Evolutionary conservation across 2,329 filamentous ascomycete species (phyloP).

Genomic region (Rhinocladiella mackenziei): DNA sequence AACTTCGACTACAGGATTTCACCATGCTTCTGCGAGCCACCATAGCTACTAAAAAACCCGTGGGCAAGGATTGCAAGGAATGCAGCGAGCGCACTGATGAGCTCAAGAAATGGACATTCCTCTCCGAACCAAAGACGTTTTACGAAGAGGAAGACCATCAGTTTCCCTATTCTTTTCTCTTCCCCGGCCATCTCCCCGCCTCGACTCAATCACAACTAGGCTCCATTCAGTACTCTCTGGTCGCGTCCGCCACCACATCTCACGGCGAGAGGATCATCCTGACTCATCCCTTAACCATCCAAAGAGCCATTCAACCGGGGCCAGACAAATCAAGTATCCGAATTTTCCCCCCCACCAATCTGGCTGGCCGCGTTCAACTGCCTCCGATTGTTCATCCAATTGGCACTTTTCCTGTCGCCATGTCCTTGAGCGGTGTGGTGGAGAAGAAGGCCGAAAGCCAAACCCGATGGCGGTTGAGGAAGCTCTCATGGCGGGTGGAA

Average conservation of each 20-base stretch:
- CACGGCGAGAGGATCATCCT: constrained; percentile 62
- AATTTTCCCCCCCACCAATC: constrained; percentile 93
- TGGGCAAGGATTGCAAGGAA: constrained; percentile 70
- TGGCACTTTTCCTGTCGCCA: constrained; percentile 71
- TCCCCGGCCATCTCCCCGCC: constrained; percentile 81
- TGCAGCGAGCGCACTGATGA: constrained; percentile 70
- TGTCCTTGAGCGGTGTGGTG: constrained; percentile 82
- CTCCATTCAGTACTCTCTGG: constrained; percentile 73
- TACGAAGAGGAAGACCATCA: constrained; percentile 58
- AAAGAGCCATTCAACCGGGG: constrained; percentile 74
- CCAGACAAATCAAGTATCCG: constrained; percentile 83
- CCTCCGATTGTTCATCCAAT: constrained; percentile 81
- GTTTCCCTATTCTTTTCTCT: constrained; percentile 84
- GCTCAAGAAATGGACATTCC: constrained; percentile 74
- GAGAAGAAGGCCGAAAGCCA: constrained; percentile 64
- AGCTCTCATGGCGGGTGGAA: constrained; percentile 88
- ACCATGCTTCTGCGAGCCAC: constrained; percentile 67
- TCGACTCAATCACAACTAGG: constrained; percentile 71
- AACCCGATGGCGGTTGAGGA: constrained; percentile 84
- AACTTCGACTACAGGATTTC: constrained; percentile 66
- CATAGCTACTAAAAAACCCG: constrained; percentile 75
- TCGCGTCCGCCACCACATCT: constrained; percentile 60
- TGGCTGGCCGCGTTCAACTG: constrained; percentile 79
- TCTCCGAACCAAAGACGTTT: constrained; percentile 52
- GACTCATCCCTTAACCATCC: constrained; percentile 65